These are phyloP conservation scores for Chrysopogon serrulatus DNA, from an alignment of 176 grass and related monocot species.

Conservation along the genomic window DNA sequence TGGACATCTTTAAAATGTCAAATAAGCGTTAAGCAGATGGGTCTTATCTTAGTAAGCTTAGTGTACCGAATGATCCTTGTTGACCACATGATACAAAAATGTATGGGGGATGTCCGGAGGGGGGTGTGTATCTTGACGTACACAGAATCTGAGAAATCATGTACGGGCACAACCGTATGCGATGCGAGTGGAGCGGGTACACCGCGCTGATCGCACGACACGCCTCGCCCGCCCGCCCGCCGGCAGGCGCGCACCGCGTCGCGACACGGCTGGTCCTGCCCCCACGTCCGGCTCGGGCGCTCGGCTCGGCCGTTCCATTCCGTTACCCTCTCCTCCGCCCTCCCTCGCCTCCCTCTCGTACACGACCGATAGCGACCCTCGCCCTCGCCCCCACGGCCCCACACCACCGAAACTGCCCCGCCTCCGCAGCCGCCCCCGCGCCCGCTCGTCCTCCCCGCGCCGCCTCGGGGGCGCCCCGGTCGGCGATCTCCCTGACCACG, in stretches of 20 bases:
- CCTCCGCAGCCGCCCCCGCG: neutral
- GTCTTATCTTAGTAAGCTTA: too few relatives aligned
- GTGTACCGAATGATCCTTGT: too few relatives aligned
- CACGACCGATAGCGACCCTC: conserved; percentile 37
- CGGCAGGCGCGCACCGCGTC: conserved; percentile 9
- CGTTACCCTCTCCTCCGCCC: neutral
- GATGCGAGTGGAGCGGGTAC: neutral
- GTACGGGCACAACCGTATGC: neutral
- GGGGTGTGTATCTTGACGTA: too few relatives aligned
- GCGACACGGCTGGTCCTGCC: neutral
- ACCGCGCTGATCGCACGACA: neutral
- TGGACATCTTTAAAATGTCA: too few relatives aligned
- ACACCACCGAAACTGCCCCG: neutral
- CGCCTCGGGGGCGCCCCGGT: conserved; percentile 36
- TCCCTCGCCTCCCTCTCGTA: conserved; percentile 8
- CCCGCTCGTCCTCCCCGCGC: neutral
- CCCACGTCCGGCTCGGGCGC: neutral
- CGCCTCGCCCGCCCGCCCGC: too few relatives aligned
- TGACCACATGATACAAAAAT: too few relatives aligned
- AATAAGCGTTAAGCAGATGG: too few relatives aligned
- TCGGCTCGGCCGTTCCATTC: neutral
- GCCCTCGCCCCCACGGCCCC: neutral
- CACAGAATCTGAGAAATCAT: neutral
- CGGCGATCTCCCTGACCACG: conserved; percentile 26
- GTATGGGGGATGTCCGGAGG: too few relatives aligned